Percentiles rank a stretch among this genome's conserved stretches.
Evolutionary conservation across 2,329 filamentous ascomycete species (phyloP).

Genomic region (Exophiala lecanii-corni): DNA sequence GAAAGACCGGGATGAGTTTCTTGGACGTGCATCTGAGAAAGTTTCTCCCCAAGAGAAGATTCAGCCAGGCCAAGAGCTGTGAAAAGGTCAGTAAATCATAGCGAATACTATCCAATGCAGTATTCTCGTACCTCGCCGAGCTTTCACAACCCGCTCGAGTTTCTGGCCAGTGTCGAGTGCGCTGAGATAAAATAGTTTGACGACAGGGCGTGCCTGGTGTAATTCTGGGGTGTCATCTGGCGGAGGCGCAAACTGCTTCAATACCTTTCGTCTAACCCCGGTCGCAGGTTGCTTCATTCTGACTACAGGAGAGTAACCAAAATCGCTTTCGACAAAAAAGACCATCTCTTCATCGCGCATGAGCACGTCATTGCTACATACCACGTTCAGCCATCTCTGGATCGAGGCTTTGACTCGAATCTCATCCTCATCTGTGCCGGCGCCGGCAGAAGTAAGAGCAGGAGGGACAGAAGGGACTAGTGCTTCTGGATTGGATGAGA

Average conservation of each 20-base stretch:
- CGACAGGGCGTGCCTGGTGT: constrained; percentile 78
- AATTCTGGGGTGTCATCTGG: constrained; percentile 96
- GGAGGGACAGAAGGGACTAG: constrained; percentile 91
- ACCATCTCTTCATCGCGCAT: constrained; percentile 97
- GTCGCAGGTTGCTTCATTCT: constrained; percentile 96
- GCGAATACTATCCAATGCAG: no score
- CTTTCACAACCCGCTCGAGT: constrained; percentile 89
- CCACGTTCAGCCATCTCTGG: constrained; percentile 91
- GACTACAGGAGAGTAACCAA: constrained; percentile 93
- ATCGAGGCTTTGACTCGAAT: constrained; percentile 78
- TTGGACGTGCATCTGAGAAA: constrained; percentile 80
- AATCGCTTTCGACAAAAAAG: constrained; percentile 97
- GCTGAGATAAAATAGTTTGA: constrained; percentile 92
- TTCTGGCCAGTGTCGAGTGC: constrained; percentile 98
- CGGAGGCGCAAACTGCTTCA: constrained; percentile 97
- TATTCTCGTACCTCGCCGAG: constrained; percentile 76
- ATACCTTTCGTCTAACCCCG: constrained; percentile 85
- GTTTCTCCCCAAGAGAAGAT: constrained; percentile 86
- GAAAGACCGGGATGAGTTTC: constrained; percentile 84
- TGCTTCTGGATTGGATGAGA: constrained; percentile 95
- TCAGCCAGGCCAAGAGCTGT: constrained; percentile 85
- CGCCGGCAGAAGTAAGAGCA: constrained; percentile 88
- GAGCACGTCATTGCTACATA: constrained; percentile 85
- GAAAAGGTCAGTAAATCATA: constrained; percentile 11
- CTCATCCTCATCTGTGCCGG: constrained; percentile 95